A percentile compares a stretch with the other conserved stretches of the same genome.
Evolutionary conservation across 768 basidiomycete species (phyloP).

Genomic region (Solioccasus polychromus): DNA sequence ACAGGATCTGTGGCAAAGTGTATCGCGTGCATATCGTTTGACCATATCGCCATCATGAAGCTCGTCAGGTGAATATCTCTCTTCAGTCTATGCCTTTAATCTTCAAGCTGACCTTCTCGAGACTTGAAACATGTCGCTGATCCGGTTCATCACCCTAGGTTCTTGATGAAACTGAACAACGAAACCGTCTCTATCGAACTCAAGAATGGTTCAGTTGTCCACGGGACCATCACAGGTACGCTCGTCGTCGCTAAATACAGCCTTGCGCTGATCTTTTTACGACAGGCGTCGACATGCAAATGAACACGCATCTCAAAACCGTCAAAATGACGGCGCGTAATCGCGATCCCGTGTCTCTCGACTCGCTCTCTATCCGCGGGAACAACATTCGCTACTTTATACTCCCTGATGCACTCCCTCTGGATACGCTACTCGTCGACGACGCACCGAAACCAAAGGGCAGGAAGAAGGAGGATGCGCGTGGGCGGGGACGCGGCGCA

Average conservation of each 20-base stretch:
- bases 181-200: constrained; percentile 98
- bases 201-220: constrained; percentile 93
- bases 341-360: constrained; percentile 82
- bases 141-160: constrained; percentile 46
- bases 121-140: constrained; percentile 15
- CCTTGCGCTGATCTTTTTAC: neutral
- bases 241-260: neutral
- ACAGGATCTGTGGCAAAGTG: constrained; percentile 17
- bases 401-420: constrained; percentile 93
- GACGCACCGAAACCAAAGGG: constrained; percentile 96
- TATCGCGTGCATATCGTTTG: constrained; percentile 20
- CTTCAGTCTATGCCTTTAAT: constrained; percentile 1
- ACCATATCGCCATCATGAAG: constrained; percentile 57
- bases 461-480: constrained; percentile 80
- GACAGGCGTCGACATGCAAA: constrained; percentile 96
- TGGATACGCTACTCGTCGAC: constrained; percentile 96
- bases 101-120: constrained; percentile 5
- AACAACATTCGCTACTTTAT: constrained; percentile 97
- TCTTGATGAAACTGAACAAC: constrained; percentile 99
- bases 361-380: constrained; percentile 90
- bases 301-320: constrained; percentile 98
- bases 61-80: constrained; percentile 62
- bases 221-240: constrained; percentile 95
- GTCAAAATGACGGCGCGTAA: constrained; percentile 95
- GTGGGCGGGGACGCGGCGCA: constrained; percentile 60